These are phyloP conservation scores for Kwoniella dendrophila DNA, from an alignment of 768 basidiomycete species.

Conservation along the genomic window DNA sequence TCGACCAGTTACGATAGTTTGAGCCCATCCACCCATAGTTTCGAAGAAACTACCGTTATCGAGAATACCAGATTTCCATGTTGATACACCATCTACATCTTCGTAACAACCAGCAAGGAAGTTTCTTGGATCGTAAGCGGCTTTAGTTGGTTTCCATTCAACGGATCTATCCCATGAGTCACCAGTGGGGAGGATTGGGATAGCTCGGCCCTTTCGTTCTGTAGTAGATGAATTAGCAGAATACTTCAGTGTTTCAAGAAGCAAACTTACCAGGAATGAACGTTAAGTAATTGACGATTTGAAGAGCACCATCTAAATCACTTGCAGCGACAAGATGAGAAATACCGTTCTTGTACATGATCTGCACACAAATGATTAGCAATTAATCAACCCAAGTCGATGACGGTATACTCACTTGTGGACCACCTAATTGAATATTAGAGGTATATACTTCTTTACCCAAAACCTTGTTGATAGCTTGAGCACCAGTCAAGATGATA, in stretches of 20 bases:
- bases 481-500: slow-evolving; percentile 96
- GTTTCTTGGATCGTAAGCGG: slow-evolving; percentile 91
- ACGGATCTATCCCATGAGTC: slow-evolving; percentile 94
- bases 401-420: slow-evolving; percentile 62
- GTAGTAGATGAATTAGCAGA: neutral
- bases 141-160: slow-evolving; percentile 85
- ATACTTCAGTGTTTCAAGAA: slow-evolving; percentile 1
- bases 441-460: slow-evolving; percentile 99
- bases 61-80: slow-evolving; percentile 89
- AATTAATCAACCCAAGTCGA: neutral
- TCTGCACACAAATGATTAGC: slow-evolving; percentile 52
- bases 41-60: slow-evolving; percentile 98
- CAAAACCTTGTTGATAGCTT: slow-evolving; percentile 96
- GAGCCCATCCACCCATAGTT: slow-evolving; percentile 97
- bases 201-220: slow-evolving; percentile 67
- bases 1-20: slow-evolving; percentile 96
- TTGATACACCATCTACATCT: slow-evolving; percentile 64
- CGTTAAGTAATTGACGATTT: slow-evolving; percentile 91
- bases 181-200: slow-evolving; percentile 71
- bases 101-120: slow-evolving; percentile 94
- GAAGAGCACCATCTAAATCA: slow-evolving; percentile 91
- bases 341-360: slow-evolving; percentile 99
- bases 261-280: slow-evolving; percentile 72
- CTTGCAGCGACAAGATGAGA: slow-evolving; percentile 93
- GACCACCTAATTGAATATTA: slow-evolving; percentile 96